Evolutionary conservation across 148 eudicot genomes (phyloP), one percentile per base, ranked within the genome.

Genomic region (Rhododendron ovatum): DNA sequence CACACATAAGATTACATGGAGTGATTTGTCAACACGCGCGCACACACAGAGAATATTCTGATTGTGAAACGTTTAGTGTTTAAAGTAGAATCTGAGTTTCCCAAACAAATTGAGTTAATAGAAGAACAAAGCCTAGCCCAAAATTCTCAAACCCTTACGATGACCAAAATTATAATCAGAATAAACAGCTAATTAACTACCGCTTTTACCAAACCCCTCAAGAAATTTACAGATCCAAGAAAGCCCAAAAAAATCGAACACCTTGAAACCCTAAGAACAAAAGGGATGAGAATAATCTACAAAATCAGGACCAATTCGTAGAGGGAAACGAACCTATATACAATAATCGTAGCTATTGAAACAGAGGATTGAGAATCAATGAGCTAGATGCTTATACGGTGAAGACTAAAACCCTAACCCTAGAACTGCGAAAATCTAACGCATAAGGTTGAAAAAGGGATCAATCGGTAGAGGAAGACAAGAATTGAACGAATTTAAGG

Each of bases 211-310:
- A 26, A 78, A 89, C 24, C 83, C 87, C 87, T 74, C 84, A 89
- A 82, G 55, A 83, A 84, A 91, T 89, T 88, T 82, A 80, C 83
- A 59, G 82, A 84, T 87, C 78, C 59, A 37, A 75, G 37, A 33
- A 61, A 77, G 12, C 57, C 71, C 12, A 50, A 20, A 53, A 48
- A 37, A 26, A 53, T 51, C 86, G 71, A 41, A n/a, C 53, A 79
- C 85, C 61, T 85, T 71, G 79, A 89, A 90, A 87, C 92, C 92
- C 92, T 90, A 85, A 80, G 7, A 33, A 3, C 30, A 33, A 84
- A 55, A 28, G 14, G 78, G 1, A 75, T 57, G 9, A 13, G 18
- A 37, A 26, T 26, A 86, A 80, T 82, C 47, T 17, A 73, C 81
- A 84, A 78, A 80, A 47, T 41, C 73, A 51, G 3, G 76, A 9